Percentiles rank a stretch among this genome's conserved stretches.
phyloP scores from a whole-genome alignment of 2,329 filamentous ascomycete species.

The Domatiomyces globalis region DNA sequence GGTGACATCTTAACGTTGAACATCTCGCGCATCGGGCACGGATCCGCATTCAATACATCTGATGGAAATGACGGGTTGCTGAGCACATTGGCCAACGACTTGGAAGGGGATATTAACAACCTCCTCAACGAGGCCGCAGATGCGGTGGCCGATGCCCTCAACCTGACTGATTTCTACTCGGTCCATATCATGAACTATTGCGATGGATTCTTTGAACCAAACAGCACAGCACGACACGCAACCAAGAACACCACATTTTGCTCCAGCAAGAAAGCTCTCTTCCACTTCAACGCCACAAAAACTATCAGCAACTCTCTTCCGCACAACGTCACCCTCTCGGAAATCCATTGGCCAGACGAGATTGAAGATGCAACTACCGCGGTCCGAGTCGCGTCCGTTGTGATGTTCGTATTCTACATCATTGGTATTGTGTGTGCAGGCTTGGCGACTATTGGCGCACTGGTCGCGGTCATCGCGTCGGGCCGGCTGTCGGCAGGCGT shows the following conservation, averaged over 20 bases:
- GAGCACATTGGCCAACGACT: slow-evolving; percentile 25
- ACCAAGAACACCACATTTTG: slow-evolving; percentile 41
- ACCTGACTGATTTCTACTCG: slow-evolving; percentile 48
- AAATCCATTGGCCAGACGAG: slow-evolving; percentile 43
- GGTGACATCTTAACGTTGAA: slow-evolving; percentile 47
- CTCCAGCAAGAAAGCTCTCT: slow-evolving; percentile 39
- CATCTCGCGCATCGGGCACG: slow-evolving; percentile 39
- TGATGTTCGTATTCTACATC: slow-evolving; percentile 46
- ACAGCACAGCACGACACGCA: slow-evolving; percentile 26
- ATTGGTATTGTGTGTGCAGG: slow-evolving; percentile 42
- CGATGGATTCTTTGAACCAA: slow-evolving; percentile 28
- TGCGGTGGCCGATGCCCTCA: slow-evolving; percentile 34
- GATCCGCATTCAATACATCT: slow-evolving; percentile 20
- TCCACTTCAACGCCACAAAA: slow-evolving; percentile 41
- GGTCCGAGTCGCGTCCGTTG: slow-evolving; percentile 36
- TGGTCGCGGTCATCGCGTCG: slow-evolving; percentile 32
- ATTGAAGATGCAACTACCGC: slow-evolving; percentile 41
- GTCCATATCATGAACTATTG: slow-evolving; percentile 49
- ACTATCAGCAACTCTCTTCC: slow-evolving; percentile 37
- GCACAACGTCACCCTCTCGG: slow-evolving; percentile 35
- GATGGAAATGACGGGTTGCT: slow-evolving; percentile 22
- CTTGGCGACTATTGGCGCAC: slow-evolving; percentile 34
- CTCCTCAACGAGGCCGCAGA: slow-evolving; percentile 25
- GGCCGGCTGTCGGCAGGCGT: slow-evolving; percentile 34
- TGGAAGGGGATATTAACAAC: slow-evolving; percentile 30